These are phyloP conservation scores for Epichloe uncinata DNA, from an alignment of 2,329 filamentous ascomycete genomes.

Conservation along the genomic window DNA sequence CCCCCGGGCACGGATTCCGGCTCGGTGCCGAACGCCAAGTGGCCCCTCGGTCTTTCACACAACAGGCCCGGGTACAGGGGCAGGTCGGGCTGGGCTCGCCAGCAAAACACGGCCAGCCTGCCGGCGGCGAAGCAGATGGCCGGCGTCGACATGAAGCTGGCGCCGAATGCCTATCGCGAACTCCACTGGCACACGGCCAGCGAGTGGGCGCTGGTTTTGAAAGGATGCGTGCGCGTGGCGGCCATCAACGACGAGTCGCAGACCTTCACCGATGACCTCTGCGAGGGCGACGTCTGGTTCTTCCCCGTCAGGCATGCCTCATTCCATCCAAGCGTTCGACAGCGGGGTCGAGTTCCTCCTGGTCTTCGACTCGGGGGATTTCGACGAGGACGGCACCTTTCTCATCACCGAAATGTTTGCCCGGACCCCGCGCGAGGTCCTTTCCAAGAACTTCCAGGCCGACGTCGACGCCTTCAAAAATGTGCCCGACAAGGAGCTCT, in stretches of 20 bases:
- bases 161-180: slow-evolving; percentile 45
- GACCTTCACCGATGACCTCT: slow-evolving; percentile 33
- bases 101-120: slow-evolving; percentile 38
- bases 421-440: slow-evolving; percentile 36
- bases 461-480: slow-evolving; percentile 33
- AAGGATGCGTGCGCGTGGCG: slow-evolving; percentile 37
- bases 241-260: slow-evolving; percentile 38
- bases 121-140: slow-evolving; percentile 38
- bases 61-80: slow-evolving; percentile 31
- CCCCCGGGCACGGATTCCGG: slow-evolving; percentile 42
- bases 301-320: slow-evolving; percentile 36
- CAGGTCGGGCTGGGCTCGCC: slow-evolving; percentile 37
- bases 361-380: slow-evolving; percentile 47
- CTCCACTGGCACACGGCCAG: slow-evolving; percentile 48
- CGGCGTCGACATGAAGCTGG: slow-evolving; percentile 45
- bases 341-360: slow-evolving; percentile 45
- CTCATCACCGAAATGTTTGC: slow-evolving; percentile 40
- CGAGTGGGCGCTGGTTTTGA: slow-evolving; percentile 39
- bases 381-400: slow-evolving; percentile 47
- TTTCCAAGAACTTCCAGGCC: slow-evolving; percentile 40
- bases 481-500: slow-evolving; percentile 33
- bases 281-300: slow-evolving; percentile 19
- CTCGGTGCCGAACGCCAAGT: slow-evolving; percentile 32
- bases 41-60: slow-evolving; percentile 40
- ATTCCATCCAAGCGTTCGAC: slow-evolving; percentile 40